phyloP scores from a whole-genome alignment of 768 basidiomycete species.

The Amanita molliuscula region DNA sequence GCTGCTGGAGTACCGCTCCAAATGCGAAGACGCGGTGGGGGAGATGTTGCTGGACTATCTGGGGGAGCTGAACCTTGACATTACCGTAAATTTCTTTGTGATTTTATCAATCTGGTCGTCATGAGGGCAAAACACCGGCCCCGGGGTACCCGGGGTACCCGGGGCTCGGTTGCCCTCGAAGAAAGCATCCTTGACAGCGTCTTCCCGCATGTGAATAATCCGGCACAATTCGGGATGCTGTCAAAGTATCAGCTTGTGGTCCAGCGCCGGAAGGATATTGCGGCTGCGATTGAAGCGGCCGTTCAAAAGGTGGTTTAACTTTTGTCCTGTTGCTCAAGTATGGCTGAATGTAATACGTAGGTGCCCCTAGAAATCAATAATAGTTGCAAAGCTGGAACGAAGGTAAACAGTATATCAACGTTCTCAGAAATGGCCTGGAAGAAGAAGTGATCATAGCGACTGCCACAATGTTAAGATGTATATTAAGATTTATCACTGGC shows the following conservation, averaged over 20 bases:
- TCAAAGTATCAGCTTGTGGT: neutral
- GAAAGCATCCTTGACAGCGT: neutral
- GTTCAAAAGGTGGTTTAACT: neutral
- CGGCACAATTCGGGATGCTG: neutral
- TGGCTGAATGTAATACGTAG: neutral
- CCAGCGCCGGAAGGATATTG: neutral
- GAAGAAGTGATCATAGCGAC: neutral
- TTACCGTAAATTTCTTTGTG: neutral
- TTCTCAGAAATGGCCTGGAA: neutral
- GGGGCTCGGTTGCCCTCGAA: neutral
- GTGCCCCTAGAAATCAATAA: neutral
- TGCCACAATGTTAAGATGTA: neutral
- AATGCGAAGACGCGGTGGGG: neutral
- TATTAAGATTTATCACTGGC: neutral
- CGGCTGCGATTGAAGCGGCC: neutral
- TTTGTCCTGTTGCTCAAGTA: neutral
- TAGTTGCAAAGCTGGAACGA: neutral
- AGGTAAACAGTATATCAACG: neutral
- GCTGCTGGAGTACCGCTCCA: neutral
- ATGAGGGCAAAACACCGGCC: neutral
- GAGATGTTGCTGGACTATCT: neutral
- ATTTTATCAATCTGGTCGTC: neutral
- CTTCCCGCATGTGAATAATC: neutral
- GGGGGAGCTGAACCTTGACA: neutral
- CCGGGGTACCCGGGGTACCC: no score